Conservation (phyloP, 495 filamentous ascomycete genomes). For the Daldinia decipiens region DNA sequence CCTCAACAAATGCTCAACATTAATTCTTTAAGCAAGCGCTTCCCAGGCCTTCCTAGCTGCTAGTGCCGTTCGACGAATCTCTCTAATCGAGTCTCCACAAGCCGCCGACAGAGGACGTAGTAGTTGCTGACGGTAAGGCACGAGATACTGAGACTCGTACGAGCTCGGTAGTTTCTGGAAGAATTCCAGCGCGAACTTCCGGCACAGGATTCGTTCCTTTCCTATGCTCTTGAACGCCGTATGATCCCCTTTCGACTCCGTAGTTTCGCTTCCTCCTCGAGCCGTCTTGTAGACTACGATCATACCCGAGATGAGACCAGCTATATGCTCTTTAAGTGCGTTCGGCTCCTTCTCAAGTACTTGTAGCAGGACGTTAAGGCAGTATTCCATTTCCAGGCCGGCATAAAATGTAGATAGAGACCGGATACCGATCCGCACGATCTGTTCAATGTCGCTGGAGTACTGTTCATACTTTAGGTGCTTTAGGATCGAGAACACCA, state of each 20-base stretch:
- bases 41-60: conserved; percentile 56
- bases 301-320: conserved; percentile 50
- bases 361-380: conserved; percentile 52
- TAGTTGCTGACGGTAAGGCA: conserved; percentile 49
- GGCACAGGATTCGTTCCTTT: conserved; percentile 37
- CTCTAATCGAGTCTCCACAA: conserved; percentile 57
- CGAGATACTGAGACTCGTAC: conserved; percentile 54
- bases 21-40: conserved; percentile 26
- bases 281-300: conserved; percentile 46
- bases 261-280: conserved; percentile 20
- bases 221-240: background rate
- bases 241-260: conserved; percentile 7
- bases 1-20: background rate
- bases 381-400: conserved; percentile 46
- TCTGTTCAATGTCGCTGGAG: conserved; percentile 49
- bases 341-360: conserved; percentile 52
- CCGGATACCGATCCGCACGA: conserved; percentile 54
- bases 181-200: conserved; percentile 54
- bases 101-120: conserved; percentile 54
- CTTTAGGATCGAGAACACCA: conserved; percentile 51
- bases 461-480: conserved; percentile 56
- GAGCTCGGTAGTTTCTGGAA: conserved; percentile 51
- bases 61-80: conserved; percentile 54
- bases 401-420: conserved; percentile 44
- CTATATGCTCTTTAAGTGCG: conserved; percentile 51